Evolutionary conservation across 768 basidiomycete genomes (phyloP).

Genomic region (Chiua virens): DNA sequence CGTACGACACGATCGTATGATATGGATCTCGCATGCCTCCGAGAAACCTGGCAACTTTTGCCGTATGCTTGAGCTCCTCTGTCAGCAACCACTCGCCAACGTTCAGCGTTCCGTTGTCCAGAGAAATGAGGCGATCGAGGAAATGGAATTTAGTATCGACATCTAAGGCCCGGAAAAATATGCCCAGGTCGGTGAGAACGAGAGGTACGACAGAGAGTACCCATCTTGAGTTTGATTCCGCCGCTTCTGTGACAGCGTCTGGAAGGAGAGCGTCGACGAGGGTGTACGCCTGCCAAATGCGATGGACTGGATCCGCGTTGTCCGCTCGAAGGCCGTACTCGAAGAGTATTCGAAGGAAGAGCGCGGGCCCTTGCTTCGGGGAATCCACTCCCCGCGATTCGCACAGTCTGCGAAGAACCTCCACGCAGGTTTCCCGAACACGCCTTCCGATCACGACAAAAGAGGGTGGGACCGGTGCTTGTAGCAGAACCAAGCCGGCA

Average conservation of each 20-base stretch:
- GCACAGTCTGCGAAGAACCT: constrained; percentile 43
- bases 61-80: constrained; percentile 61
- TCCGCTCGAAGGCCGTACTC: constrained; percentile 41
- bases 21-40: constrained; percentile 34
- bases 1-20: constrained; percentile 44
- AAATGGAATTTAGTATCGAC: constrained; percentile 53
- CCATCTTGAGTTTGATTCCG: constrained; percentile 46
- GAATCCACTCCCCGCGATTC: constrained; percentile 29
- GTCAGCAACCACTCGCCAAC: constrained; percentile 60
- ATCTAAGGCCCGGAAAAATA: constrained; percentile 59
- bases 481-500: constrained; percentile 44
- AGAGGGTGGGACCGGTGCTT: constrained; percentile 34
- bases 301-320: constrained; percentile 56
- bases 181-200: constrained; percentile 50
- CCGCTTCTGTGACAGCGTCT: constrained; percentile 14
- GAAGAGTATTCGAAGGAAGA: constrained; percentile 59
- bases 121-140: constrained; percentile 49
- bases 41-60: constrained; percentile 38
- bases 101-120: constrained; percentile 44
- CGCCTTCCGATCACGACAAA: constrained; percentile 30
- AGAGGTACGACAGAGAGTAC: constrained; percentile 54
- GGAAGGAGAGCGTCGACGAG: constrained; percentile 63
- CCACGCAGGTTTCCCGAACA: constrained; percentile 52
- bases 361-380: constrained; percentile 42
- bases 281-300: constrained; percentile 52